Evolutionary conservation across 176 grass and related monocot genomes (phyloP), one percentile per base, ranked within the genome.

Genomic region (sorghum (Sorghum bicolor)): DNA sequence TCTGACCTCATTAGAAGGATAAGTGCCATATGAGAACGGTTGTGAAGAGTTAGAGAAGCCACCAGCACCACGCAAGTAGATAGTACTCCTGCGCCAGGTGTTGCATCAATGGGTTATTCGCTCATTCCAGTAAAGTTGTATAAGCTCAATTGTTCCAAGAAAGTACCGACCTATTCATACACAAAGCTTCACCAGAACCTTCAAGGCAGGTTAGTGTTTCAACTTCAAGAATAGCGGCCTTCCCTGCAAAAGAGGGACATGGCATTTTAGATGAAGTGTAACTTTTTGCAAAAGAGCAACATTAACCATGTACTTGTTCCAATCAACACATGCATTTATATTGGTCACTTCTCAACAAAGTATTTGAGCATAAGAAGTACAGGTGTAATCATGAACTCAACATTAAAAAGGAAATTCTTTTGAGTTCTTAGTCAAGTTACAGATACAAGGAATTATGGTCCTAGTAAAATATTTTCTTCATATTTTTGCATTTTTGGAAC

Each of bases 21-120:
- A 97, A 68, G 61, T 90, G 60, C 58, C 26, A 85, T 98, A 91
- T n/a, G 92, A 90, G 82, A 88, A 95, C 1, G 86, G 88, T 10
- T 16, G 57, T 64, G 92, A 86, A 55, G 88, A 84, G 53, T 94
- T 83, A 13, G 95, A 93, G 86, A 98, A 98, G 30, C 92, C 92
- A 82, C 95, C 95, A 73, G 90, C 89, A 77, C 89, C 92, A 70
- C 89, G 89, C 60, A 98, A 83, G 63, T 88, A 98, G 41, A 98
- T 50, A 64, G 84, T 90, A 77, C 90, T 98, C 91, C 95, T 98
- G 77, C 14, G 19, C 0, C 15, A 74, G 3, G 12, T 80, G 22
- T 48, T 20, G 70, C 44, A 64, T 70, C n/a, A 52, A 66, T 16
- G 39, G 38, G 2, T 79, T 43, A 28, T 41, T 65, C 25, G 6